These are phyloP conservation scores for Chlorella vulgaris DNA, from an alignment of 139 green algal species.

Conservation along the genomic window DNA sequence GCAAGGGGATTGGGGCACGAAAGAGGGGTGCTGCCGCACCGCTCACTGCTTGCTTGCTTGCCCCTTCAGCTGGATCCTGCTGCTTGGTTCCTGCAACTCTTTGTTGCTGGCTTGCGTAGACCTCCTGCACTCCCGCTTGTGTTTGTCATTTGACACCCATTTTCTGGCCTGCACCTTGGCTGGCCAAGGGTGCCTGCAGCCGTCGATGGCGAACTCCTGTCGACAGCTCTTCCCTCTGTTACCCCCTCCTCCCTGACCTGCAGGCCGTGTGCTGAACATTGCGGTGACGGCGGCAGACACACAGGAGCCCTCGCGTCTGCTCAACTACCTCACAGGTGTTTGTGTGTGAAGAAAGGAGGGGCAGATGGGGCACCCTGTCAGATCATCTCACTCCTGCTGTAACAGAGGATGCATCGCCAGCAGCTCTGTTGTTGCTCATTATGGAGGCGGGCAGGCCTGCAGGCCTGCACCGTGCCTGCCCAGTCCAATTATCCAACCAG, in stretches of 20 bases:
- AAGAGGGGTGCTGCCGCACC: background rate
- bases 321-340: slow-evolving; percentile 89
- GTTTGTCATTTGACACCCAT: too few relatives aligned
- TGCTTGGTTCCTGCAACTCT: too few relatives aligned
- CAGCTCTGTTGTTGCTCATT: too few relatives aligned
- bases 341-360: background rate
- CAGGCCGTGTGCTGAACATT: slow-evolving; percentile 91
- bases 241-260: background rate
- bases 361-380: too few relatives aligned
- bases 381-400: too few relatives aligned
- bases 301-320: slow-evolving; percentile 90
- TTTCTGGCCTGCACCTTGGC: too few relatives aligned
- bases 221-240: background rate
- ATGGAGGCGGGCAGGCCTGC: too few relatives aligned
- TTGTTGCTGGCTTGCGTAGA: background rate
- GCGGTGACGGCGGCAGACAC: slow-evolving; percentile 84
- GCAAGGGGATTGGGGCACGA: background rate
- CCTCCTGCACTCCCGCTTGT: background rate
- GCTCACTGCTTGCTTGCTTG: background rate
- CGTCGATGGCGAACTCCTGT: too few relatives aligned
- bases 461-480: too few relatives aligned
- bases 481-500: too few relatives aligned
- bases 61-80: background rate
- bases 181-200: too few relatives aligned
- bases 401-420: too few relatives aligned